A percentile compares a stretch with the other conserved stretches of the same genome.
These are phyloP conservation scores for Psidium friedrichsthalianum DNA, from an alignment of 345 rosid species.

Conservation along the genomic window DNA sequence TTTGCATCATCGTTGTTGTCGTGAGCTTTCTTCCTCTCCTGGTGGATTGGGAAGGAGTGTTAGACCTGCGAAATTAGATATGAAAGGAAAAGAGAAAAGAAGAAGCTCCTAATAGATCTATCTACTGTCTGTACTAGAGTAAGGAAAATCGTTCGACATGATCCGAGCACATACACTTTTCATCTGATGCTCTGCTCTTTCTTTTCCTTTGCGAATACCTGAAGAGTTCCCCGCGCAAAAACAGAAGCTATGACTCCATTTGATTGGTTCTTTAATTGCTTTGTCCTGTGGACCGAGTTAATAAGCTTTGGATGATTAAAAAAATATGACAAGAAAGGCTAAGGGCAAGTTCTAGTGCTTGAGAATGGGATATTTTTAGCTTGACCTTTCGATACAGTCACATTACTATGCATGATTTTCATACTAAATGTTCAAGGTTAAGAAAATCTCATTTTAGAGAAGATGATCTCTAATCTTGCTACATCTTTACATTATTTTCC, in stretches of 20 bases:
- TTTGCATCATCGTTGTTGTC: neutral
- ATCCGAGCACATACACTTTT: neutral
- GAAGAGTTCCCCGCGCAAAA: neutral
- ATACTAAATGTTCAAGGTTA: neutral
- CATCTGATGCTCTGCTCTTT: neutral
- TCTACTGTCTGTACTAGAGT: neutral
- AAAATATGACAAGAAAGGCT: neutral
- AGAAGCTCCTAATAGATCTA: neutral
- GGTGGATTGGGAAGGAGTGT: neutral
- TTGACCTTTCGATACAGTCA: neutral
- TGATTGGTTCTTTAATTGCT: neutral
- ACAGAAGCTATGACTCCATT: conserved; percentile 4
- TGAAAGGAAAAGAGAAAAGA: neutral
- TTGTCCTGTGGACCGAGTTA: neutral
- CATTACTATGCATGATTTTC: neutral
- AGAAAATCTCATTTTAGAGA: neutral
- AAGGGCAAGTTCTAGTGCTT: neutral
- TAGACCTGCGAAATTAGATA: neutral
- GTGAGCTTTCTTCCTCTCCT: neutral
- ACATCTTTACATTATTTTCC: neutral
- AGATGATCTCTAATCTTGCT: neutral
- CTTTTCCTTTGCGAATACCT: neutral
- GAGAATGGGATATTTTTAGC: neutral
- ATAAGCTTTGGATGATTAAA: neutral
- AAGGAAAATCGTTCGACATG: conserved; percentile 8